phyloP scores from a whole-genome alignment of 2,329 filamentous ascomycete species.

The Phialocephala subalpina region DNA sequence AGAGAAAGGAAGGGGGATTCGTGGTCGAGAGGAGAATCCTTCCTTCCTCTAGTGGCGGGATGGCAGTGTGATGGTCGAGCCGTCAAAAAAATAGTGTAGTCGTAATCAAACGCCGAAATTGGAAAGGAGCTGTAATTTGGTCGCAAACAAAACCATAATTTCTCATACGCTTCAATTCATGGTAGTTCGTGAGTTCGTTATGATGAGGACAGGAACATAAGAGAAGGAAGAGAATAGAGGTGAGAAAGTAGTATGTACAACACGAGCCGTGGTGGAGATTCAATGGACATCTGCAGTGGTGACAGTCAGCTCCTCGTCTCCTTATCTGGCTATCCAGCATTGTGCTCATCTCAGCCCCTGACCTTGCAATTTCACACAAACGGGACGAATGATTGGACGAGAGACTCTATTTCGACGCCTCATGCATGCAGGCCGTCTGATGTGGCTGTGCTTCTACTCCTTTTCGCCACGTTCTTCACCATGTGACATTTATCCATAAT shows the following conservation, averaged over 20 bases:
- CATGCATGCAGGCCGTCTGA: not conserved
- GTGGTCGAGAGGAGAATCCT: not conserved
- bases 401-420: not conserved
- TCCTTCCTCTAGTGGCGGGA: not conserved
- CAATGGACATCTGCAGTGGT: not conserved
- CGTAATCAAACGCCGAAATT: slow-evolving; percentile 7
- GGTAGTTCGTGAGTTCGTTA: slow-evolving; percentile 7
- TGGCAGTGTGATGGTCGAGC: not conserved
- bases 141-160: slow-evolving; percentile 1
- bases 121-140: slow-evolving; percentile 5
- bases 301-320: slow-evolving; percentile 6
- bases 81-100: slow-evolving; percentile 3
- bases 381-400: not conserved
- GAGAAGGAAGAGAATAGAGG: not conserved
- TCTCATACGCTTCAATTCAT: not conserved
- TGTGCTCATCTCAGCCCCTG: slow-evolving; percentile 5
- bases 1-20: not conserved
- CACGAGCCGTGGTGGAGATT: not conserved
- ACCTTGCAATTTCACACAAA: not conserved
- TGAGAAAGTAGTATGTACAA: not conserved
- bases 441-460: slow-evolving; percentile 8
- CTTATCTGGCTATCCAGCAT: not conserved
- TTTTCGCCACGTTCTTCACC: too few relatives aligned
- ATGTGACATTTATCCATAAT: not conserved
- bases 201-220: not conserved